Conservation (phyloP, 305 asterid species). For the Petunia hybrid region DNA sequence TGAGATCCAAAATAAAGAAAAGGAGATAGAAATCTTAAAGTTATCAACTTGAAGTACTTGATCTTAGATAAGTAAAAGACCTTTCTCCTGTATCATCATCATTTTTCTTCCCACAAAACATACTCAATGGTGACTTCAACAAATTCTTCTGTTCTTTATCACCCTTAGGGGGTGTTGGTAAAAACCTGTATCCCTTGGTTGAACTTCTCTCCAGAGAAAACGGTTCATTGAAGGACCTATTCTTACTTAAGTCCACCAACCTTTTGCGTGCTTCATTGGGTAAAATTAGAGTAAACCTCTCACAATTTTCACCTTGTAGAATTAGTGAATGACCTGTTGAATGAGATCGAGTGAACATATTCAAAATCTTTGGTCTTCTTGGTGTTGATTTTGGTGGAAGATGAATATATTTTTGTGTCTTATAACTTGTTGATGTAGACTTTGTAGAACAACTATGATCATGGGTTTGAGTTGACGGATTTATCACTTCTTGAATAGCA, state of each 20-base stretch:
- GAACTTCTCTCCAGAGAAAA: constrained; percentile 53
- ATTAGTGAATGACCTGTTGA: constrained; percentile 70
- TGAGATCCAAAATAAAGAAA: background rate
- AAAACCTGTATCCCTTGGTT: constrained; percentile 47
- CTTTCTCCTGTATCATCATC: constrained; percentile 39
- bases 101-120: constrained; percentile 34
- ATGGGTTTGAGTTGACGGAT: background rate
- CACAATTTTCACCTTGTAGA: constrained; percentile 55
- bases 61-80: constrained; percentile 36
- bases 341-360: constrained; percentile 53
- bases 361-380: background rate
- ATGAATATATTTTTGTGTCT: background rate
- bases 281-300: constrained; percentile 64
- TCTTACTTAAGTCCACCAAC: constrained; percentile 60
- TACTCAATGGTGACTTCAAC: constrained; percentile 40
- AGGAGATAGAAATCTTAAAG: background rate
- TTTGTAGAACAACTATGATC: background rate
- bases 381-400: constrained; percentile 44
- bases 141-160: constrained; percentile 28
- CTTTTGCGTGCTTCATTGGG: constrained; percentile 55
- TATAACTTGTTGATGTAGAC: background rate
- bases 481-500: background rate
- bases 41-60: constrained; percentile 17
- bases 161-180: constrained; percentile 5
- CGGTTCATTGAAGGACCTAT: constrained; percentile 51